These are phyloP conservation scores for Crepidotus sp. DNA, from an alignment of 1,284 basidiomycete species.

Conservation along the genomic window DNA sequence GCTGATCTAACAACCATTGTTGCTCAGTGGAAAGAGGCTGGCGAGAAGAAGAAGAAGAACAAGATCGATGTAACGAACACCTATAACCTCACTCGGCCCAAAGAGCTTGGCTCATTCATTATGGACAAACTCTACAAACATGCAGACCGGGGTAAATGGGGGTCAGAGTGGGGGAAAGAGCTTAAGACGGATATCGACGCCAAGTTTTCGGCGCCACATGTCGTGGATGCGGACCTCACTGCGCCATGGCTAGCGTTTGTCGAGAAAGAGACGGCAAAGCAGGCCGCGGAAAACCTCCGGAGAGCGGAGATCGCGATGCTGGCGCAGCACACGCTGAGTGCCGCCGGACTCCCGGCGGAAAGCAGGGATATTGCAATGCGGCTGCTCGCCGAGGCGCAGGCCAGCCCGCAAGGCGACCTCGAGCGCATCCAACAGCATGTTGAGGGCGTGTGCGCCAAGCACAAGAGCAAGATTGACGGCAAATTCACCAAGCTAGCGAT, in stretches of 20 bases:
- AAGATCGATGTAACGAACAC: conserved; percentile 17
- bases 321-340: conserved; percentile 2
- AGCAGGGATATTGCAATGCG: conserved; percentile 4
- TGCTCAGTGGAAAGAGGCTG: conserved; percentile 20
- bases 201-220: conserved; percentile 20
- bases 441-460: conserved; percentile 21
- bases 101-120: conserved; percentile 31
- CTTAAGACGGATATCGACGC: conserved; percentile 23
- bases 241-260: conserved; percentile 27
- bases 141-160: conserved; percentile 21
- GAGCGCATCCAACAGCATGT: conserved; percentile 26
- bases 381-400: conserved; percentile 9
- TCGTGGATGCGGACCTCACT: conserved; percentile 29
- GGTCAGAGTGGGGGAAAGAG: conserved; percentile 14
- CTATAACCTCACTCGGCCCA: conserved; percentile 15
- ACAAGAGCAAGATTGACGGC: conserved; percentile 20
- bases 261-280: conserved; percentile 4
- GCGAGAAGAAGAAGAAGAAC: conserved; percentile 18
- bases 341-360: neutral
- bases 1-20: neutral
- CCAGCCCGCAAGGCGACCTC: conserved; percentile 19
- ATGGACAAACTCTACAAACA: conserved; percentile 38
- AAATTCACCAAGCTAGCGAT: conserved; percentile 18
- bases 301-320: conserved; percentile 6
- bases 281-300: conserved; percentile 22